Conservation (phyloP, 108 stramenopile species). For the Nitzschia sp. region DNA sequence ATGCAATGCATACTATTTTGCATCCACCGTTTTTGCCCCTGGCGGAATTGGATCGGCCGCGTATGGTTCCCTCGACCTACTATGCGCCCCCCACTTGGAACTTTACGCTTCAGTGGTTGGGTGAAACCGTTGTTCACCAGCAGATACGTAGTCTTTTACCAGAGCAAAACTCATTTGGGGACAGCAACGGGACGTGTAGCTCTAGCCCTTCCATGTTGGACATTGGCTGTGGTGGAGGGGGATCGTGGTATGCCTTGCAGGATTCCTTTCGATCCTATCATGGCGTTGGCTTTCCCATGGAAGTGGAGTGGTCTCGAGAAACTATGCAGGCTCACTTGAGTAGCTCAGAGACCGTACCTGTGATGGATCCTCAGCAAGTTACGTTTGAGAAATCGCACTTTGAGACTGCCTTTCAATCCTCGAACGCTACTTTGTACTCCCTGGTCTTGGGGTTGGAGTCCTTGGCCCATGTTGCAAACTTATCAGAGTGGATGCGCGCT, state of each 20-base stretch:
- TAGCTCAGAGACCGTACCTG: neutral
- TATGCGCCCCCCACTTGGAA: neutral
- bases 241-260: conserved; percentile 37
- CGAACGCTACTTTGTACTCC: neutral
- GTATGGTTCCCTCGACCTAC: conserved; percentile 1
- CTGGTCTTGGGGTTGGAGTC: conserved; percentile 44
- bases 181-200: neutral
- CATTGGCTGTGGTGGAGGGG: conserved; percentile 42
- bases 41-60: conserved; percentile 13
- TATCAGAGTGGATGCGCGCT: conserved; percentile 22
- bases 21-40: conserved; percentile 5
- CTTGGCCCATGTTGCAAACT: conserved; percentile 26
- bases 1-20: conserved; percentile 30
- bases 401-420: conserved; percentile 13
- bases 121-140: conserved; percentile 33
- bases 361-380: neutral
- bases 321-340: neutral
- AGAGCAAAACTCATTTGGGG: too few relatives aligned
- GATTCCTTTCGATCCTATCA: conserved; percentile 25
- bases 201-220: conserved; percentile 3
- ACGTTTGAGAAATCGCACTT: conserved; percentile 18
- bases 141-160: conserved; percentile 7
- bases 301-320: neutral
- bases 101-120: conserved; percentile 23
- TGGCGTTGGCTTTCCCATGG: conserved; percentile 33